Percentiles rank a stretch among this genome's conserved stretches.
Conservation (phyloP, 2,329 filamentous ascomycete species). For the Aspergillus oerlinghausenensis region DNA sequence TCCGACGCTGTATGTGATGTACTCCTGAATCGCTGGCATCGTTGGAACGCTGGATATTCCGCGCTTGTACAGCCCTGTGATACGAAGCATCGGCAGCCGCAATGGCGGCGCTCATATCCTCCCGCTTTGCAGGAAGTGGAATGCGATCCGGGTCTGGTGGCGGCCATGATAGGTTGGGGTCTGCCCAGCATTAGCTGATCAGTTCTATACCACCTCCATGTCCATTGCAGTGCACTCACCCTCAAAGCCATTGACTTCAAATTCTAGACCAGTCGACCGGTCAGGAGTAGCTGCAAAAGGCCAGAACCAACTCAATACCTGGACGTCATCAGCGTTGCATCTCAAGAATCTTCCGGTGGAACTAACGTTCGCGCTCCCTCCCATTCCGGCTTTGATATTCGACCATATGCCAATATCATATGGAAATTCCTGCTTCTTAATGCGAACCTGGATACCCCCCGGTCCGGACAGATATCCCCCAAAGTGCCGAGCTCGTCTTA, state of each 20-base stretch:
- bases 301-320: slow-evolving; percentile 57
- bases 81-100: slow-evolving; percentile 26
- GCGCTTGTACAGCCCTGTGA: slow-evolving; percentile 48
- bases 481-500: slow-evolving; percentile 44
- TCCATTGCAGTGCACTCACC: slow-evolving; percentile 28
- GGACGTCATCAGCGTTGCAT: slow-evolving; percentile 1
- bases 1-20: slow-evolving; percentile 32
- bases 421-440: slow-evolving; percentile 59
- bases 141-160: slow-evolving; percentile 49
- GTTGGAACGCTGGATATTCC: slow-evolving; percentile 49
- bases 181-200: slow-evolving; percentile 17
- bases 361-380: slow-evolving; percentile 45
- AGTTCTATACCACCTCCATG: neutral
- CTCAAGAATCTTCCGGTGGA: neutral
- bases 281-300: slow-evolving; percentile 52
- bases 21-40: slow-evolving; percentile 45
- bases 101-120: slow-evolving; percentile 4
- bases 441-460: slow-evolving; percentile 50
- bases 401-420: slow-evolving; percentile 61
- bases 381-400: slow-evolving; percentile 59
- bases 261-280: slow-evolving; percentile 44
- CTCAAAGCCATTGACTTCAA: slow-evolving; percentile 59
- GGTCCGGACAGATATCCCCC: slow-evolving; percentile 57
- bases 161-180: slow-evolving; percentile 40
- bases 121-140: slow-evolving; percentile 26